These are phyloP conservation scores for Melocanna baccifera DNA, from an alignment of 176 grass and related monocot species.

Conservation along the genomic window DNA sequence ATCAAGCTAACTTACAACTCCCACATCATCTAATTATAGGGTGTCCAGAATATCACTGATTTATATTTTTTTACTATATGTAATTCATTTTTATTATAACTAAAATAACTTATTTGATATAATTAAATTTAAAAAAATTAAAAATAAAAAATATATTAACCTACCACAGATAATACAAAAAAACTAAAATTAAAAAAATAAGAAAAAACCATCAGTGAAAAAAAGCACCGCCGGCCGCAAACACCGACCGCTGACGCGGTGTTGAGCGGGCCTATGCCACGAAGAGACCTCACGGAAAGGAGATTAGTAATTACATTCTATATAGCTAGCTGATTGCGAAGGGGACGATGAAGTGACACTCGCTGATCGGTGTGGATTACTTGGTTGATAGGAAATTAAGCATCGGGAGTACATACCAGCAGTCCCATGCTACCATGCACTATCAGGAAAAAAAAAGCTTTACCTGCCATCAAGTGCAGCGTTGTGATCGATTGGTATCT, in stretches of 20 bases:
- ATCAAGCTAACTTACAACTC: neutral
- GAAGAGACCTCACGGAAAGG: conserved; percentile 9
- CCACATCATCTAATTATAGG: neutral
- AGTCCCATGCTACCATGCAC: neutral
- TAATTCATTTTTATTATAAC: too few relatives aligned
- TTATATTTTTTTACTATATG: too few relatives aligned
- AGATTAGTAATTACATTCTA: neutral
- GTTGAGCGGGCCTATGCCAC: too few relatives aligned
- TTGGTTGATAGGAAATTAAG: neutral
- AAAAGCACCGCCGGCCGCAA: too few relatives aligned
- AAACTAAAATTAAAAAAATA: too few relatives aligned
- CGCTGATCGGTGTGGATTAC: neutral
- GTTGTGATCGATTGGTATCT: neutral
- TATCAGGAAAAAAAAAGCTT: neutral
- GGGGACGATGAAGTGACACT: neutral
- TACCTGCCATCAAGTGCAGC: neutral
- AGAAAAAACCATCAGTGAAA: too few relatives aligned
- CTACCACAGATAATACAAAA: too few relatives aligned
- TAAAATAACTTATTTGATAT: too few relatives aligned
- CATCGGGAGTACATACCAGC: neutral
- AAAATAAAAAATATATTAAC: too few relatives aligned
- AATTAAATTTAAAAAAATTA: too few relatives aligned
- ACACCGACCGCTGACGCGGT: too few relatives aligned
- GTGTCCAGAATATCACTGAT: too few relatives aligned
- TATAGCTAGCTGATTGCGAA: neutral